A percentile compares a stretch with the other conserved stretches of the same genome.
Conservation (phyloP, 768 basidiomycete species). For the Leucocoprinus leucothites region DNA sequence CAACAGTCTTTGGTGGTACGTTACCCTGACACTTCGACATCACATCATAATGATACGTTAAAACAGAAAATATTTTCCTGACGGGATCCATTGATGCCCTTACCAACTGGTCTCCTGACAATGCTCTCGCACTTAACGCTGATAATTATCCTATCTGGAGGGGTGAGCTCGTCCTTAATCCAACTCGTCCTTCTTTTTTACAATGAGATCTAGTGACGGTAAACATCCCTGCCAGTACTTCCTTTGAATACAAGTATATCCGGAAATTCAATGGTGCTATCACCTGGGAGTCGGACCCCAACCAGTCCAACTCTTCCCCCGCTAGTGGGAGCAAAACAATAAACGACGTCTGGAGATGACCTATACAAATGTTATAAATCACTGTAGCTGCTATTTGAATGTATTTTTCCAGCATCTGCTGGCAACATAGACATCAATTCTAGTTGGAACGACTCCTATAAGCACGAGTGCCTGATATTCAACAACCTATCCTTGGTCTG, state of each 20-base stretch:
- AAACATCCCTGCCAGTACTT: constrained; percentile 49
- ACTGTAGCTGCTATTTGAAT: too few relatives aligned
- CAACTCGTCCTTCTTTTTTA: too few relatives aligned
- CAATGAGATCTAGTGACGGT: constrained; percentile 49
- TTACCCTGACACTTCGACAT: constrained; percentile 7
- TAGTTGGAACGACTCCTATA: too few relatives aligned
- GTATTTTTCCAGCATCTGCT: too few relatives aligned
- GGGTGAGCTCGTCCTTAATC: constrained; percentile 39
- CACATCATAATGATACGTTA: not conserved
- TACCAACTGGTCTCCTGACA: constrained; percentile 56
- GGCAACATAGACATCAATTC: too few relatives aligned
- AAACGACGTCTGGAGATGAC: constrained; percentile 40
- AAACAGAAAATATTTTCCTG: constrained; percentile 64
- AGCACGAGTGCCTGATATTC: too few relatives aligned
- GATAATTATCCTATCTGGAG: constrained; percentile 67
- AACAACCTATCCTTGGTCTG: too few relatives aligned
- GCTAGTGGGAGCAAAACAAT: constrained; percentile 32
- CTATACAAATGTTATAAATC: not conserved
- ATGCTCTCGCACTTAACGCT: constrained; percentile 51
- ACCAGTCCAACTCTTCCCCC: constrained; percentile 45
- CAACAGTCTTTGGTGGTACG: constrained; percentile 58
- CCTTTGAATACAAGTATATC: constrained; percentile 72
- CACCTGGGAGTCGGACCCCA: constrained; percentile 71
- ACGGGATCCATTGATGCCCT: constrained; percentile 58
- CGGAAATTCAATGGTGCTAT: constrained; percentile 50